Evolutionary conservation across 257 asterid genomes (phyloP), one percentile per base, ranked within the genome.

Genomic region (Solanum tarapatanum): DNA sequence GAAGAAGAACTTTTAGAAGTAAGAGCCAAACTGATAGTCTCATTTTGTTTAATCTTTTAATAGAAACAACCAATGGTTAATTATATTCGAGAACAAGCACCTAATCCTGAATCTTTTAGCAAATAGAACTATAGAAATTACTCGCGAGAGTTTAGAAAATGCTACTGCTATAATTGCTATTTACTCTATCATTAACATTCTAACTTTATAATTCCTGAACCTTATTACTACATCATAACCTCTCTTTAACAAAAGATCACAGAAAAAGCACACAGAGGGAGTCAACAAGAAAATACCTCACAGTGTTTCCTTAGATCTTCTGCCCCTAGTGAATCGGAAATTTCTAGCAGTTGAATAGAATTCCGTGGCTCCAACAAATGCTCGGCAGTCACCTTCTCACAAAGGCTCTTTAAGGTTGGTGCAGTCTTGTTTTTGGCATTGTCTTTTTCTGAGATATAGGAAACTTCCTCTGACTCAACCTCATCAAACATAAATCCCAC

Each of bases 321-420:
- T 70, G 98, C 99, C 87, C 90, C 99, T 48, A 97, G 90, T 72
- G 99, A 85, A 93, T 97, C 98, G 14, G 99, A 96, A 88, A 97
- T 94, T 92, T 97, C 99, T 83, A 97, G 93, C 88, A 97, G 88
- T 90, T 93, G 99, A 58, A 97, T 84, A 83, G 92, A 96, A 90
- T 89, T 93, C 83, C 98, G 94, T 75, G 99, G 99, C 93, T 97
- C 99, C 91, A 96, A 96, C 92, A 97, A 88, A 92, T 95, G 92
- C 90, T 93, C 94, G 9, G 96, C 95, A 75, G 99, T 98, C 88
- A 88, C 88, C 89, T 88, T 97, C 94, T 96, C 98, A 88, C 99
- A 97, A 36, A 97, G 94, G 79, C 94, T 90, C 90, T 96, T 95
- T 88, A 97, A 95, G 91, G 95, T 94, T 36, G 99, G 99, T 24